Evolutionary conservation across 371 early-diverging fungal genomes (phyloP).

Genomic region (Haplosporangium sp.): DNA sequence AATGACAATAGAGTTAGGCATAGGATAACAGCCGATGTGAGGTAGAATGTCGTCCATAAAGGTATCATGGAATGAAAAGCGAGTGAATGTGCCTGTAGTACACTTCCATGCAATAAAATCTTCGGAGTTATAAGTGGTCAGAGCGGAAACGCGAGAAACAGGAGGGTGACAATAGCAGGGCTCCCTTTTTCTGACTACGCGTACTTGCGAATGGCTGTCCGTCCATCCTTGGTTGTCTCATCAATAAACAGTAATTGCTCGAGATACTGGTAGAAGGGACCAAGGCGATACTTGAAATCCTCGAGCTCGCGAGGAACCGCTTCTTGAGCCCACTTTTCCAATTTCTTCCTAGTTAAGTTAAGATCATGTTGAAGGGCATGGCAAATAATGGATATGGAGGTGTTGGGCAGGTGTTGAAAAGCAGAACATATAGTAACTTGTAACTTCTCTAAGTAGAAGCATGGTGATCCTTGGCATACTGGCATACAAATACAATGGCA

Average conservation of each 20-base stretch:
- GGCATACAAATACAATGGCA: no score
- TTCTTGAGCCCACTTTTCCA: conserved; percentile 14
- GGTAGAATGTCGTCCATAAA: conserved; percentile 9
- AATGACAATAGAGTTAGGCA: conserved; percentile 15
- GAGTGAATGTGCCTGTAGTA: conserved; percentile 11
- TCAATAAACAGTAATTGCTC: conserved; percentile 23
- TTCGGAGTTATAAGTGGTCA: conserved; percentile 7
- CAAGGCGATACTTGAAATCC: conserved; percentile 1
- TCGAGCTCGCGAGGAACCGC: not conserved
- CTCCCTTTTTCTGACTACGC: conserved; percentile 8
- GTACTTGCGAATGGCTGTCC: not conserved
- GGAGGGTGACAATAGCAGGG: conserved; percentile 22
- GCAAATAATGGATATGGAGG: conserved; percentile 7
- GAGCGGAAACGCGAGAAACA: no score
- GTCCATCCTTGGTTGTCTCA: conserved; percentile 25
- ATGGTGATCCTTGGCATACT: no score
- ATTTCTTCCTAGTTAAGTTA: conserved; percentile 1
- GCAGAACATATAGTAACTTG: no score
- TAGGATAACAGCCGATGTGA: conserved; percentile 6
- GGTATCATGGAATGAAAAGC: conserved; percentile 1
- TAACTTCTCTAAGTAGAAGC: no score
- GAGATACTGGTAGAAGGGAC: conserved; percentile 6
- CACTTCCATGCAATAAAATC: conserved; percentile 16
- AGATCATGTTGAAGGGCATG: conserved; percentile 9
- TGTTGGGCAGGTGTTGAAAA: not conserved